phyloP scores from a whole-genome alignment of 805 yeast species.

The Alloascoidea hylecoeti region DNA sequence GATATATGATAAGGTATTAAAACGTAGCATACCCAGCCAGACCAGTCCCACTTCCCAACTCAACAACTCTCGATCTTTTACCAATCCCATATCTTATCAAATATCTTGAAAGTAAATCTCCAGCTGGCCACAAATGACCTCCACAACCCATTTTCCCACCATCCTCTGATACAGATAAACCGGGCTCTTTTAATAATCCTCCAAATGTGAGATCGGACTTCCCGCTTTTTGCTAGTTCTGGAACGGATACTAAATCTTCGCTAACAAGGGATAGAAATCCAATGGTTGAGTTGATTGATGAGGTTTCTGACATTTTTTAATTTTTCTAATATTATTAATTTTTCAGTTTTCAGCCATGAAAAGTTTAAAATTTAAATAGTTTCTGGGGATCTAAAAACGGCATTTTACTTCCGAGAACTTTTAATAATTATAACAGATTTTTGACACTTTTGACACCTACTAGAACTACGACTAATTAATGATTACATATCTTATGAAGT shows the following conservation, averaged over 20 bases:
- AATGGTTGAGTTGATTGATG: not conserved
- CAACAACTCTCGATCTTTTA: conserved; percentile 21
- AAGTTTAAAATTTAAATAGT: too few relatives aligned
- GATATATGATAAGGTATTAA: too few relatives aligned
- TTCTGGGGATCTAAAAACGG: too few relatives aligned
- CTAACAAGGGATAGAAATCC: conserved; percentile 12
- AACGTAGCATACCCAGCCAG: conserved; percentile 26
- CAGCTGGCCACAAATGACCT: conserved; percentile 52
- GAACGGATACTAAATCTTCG: conserved; percentile 19
- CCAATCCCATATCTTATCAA: conserved; percentile 12
- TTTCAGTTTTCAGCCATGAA: too few relatives aligned
- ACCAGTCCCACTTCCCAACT: conserved; percentile 48
- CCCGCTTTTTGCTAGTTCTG: conserved; percentile 23
- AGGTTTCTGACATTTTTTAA: not conserved
- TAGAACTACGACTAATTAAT: too few relatives aligned
- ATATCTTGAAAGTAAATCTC: conserved; percentile 35
- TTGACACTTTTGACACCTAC: too few relatives aligned
- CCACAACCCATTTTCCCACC: conserved; percentile 52
- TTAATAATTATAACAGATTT: too few relatives aligned
- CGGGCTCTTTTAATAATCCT: conserved; percentile 19
- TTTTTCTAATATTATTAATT: too few relatives aligned
- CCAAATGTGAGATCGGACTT: conserved; percentile 22
- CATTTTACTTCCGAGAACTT: too few relatives aligned
- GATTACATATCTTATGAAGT: too few relatives aligned
- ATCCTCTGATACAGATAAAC: conserved; percentile 31